Evolutionary conservation across 148 eudicot species (phyloP), one percentile per base, ranked within the genome.

Genomic region (Chenopodium berlandieri): DNA sequence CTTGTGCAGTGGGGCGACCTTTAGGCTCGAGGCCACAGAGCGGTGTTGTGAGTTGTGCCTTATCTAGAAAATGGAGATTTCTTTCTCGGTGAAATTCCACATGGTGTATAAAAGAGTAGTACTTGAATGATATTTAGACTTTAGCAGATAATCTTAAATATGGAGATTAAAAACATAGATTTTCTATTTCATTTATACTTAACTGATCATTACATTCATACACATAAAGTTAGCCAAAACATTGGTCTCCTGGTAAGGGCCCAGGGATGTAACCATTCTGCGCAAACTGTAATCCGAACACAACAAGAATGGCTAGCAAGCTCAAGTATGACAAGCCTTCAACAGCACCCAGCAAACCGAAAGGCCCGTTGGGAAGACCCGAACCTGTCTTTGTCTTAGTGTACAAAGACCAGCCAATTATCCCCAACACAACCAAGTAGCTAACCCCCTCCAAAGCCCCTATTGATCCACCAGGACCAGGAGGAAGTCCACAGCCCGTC

Each of bases 401-500:
- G 87, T 94, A 96, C 47, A 91, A 20, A 0, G 99, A 95, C 99
- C 99, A 95, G 6, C 85, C 97, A 44, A 94, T 90, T 74, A 96
- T 92, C 1, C 93, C 99, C 46, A 85, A 83, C 25, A 96, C 94
- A 19, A 69, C 91, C 56, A 96, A 81, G 88, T 94, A 96, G 88
- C 99, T 94, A 5, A 96, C 92, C 7, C 99, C 99, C 78, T 96
- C 99, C 0, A 96, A 87, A 7, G 98, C 98, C 9, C 99, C 99
- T 9, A 96, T 85, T 1, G 99, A 92, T 47, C 99, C 99, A 4
- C 94, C 98, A 0, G 98, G 98, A 2, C 99, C 98, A 0, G 99
- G 99, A 8, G 99, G 99, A 7, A 96, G 93, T 23, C 99, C 99
- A 46, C 99, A 96, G n/a, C 99, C 99, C 0, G 99, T 96, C 3